These are phyloP conservation scores for Arabidopsis arenosa DNA, from an alignment of 345 rosid genomes.

Conservation along the genomic window DNA sequence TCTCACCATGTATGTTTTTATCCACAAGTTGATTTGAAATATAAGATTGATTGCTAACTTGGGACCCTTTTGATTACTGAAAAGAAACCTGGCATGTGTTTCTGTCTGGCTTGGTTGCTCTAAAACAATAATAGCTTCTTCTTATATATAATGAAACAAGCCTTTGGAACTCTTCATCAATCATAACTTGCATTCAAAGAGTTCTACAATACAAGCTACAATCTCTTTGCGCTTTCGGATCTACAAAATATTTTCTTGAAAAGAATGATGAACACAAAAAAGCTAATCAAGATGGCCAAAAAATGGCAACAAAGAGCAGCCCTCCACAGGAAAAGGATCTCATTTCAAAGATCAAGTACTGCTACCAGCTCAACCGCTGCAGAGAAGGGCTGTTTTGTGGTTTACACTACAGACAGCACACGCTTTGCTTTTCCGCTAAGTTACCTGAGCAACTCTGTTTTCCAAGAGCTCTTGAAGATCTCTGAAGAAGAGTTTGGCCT, in stretches of 20 bases:
- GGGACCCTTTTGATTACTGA: conserved; percentile 17
- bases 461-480: conserved; percentile 48
- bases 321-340: conserved; percentile 35
- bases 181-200: background rate
- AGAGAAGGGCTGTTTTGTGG: conserved; percentile 47
- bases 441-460: conserved; percentile 37
- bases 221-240: background rate
- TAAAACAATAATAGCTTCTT: background rate
- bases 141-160: background rate
- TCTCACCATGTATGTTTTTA: background rate
- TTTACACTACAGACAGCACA: conserved; percentile 43
- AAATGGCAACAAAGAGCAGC: conserved; percentile 46
- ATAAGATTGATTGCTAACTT: conserved; percentile 9
- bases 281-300: conserved; percentile 38
- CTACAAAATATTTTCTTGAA: background rate
- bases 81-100: conserved; percentile 22
- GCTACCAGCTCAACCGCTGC: background rate
- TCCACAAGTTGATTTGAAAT: conserved; percentile 11
- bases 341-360: conserved; percentile 10
- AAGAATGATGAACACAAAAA: conserved; percentile 19
- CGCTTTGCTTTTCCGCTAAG: conserved; percentile 39
- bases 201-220: background rate
- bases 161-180: background rate
- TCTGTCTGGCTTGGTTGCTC: conserved; percentile 11
- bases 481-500: conserved; percentile 47